These are phyloP conservation scores for Bassia scoparia DNA, from an alignment of 148 eudicot species.

Conservation along the genomic window DNA sequence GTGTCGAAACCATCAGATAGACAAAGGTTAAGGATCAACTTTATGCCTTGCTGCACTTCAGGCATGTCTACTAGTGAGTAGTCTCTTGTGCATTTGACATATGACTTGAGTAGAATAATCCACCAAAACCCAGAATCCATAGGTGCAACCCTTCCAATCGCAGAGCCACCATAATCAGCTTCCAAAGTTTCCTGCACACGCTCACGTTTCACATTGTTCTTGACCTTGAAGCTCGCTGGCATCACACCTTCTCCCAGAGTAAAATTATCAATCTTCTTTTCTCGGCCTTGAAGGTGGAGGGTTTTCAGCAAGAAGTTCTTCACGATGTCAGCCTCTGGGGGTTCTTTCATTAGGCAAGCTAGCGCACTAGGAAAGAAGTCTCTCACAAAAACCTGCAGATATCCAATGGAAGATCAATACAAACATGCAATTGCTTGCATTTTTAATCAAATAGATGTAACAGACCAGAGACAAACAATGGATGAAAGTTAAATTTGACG, in stretches of 20 bases:
- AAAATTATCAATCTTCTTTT: constrained; percentile 56
- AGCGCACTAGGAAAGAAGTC: constrained; percentile 66
- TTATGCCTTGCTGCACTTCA: constrained; percentile 52
- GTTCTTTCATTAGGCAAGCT: constrained; percentile 59
- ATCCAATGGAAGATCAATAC: constrained; percentile 3
- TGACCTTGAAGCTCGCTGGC: constrained; percentile 73
- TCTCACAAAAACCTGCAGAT: constrained; percentile 60
- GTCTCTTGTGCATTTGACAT: constrained; percentile 53
- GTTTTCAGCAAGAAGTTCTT: constrained; percentile 61
- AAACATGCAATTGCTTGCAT: neutral
- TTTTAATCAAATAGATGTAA: neutral
- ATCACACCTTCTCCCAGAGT: constrained; percentile 66
- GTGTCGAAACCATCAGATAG: constrained; percentile 77
- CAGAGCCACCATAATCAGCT: constrained; percentile 66
- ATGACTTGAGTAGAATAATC: constrained; percentile 63
- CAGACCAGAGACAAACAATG: neutral
- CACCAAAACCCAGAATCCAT: constrained; percentile 88
- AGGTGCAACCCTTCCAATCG: constrained; percentile 80
- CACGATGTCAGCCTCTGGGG: constrained; percentile 53
- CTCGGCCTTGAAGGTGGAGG: constrained; percentile 54
- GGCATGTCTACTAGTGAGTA: constrained; percentile 41
- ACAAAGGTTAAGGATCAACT: constrained; percentile 54
- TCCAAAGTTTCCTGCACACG: constrained; percentile 35
- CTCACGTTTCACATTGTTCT: constrained; percentile 15
- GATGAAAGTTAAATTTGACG: neutral